phyloP scores from a whole-genome alignment of 2,329 filamentous ascomycete species.

The Sclerotinia nivalis region DNA sequence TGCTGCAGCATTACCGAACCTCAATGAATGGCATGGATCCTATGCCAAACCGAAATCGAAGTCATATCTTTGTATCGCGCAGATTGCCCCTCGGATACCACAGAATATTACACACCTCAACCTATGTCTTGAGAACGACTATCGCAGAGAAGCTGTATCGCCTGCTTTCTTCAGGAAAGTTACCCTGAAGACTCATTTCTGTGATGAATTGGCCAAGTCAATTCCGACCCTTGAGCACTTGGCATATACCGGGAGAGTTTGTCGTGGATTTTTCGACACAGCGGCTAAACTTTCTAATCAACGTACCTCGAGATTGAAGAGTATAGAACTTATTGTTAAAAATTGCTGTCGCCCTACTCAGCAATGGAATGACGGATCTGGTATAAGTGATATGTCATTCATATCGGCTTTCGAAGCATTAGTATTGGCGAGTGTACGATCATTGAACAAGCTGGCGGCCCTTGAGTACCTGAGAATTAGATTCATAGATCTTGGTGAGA shows the following conservation, averaged over 20 bases:
- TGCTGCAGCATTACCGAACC: conserved; percentile 61
- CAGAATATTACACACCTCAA: conserved; percentile 61
- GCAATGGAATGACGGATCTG: conserved; percentile 63
- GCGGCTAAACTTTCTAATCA: conserved; percentile 53
- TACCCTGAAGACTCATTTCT: conserved; percentile 61
- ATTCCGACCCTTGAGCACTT: conserved; percentile 65
- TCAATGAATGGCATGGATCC: conserved; percentile 55
- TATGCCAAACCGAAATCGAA: conserved; percentile 72
- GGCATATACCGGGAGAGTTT: conserved; percentile 71
- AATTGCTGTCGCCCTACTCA: conserved; percentile 62
- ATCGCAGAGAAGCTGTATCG: conserved; percentile 62
- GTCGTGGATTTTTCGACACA: conserved; percentile 65
- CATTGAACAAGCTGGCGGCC: conserved; percentile 58
- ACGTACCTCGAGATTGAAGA: conserved; percentile 54
- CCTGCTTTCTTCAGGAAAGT: conserved; percentile 63
- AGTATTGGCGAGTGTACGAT: conserved; percentile 62
- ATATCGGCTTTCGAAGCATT: conserved; percentile 70
- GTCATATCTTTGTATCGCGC: conserved; percentile 69
- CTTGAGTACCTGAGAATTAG: conserved; percentile 68
- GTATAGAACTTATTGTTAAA: conserved; percentile 71
- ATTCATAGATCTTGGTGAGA: conserved; percentile 69
- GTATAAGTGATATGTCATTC: conserved; percentile 71
- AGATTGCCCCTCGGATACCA: conserved; percentile 60
- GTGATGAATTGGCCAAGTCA: conserved; percentile 60
- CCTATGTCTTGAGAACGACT: conserved; percentile 71